phyloP scores from a whole-genome alignment of 2,329 filamentous ascomycete species.

The Cladosporium oxysporum region DNA sequence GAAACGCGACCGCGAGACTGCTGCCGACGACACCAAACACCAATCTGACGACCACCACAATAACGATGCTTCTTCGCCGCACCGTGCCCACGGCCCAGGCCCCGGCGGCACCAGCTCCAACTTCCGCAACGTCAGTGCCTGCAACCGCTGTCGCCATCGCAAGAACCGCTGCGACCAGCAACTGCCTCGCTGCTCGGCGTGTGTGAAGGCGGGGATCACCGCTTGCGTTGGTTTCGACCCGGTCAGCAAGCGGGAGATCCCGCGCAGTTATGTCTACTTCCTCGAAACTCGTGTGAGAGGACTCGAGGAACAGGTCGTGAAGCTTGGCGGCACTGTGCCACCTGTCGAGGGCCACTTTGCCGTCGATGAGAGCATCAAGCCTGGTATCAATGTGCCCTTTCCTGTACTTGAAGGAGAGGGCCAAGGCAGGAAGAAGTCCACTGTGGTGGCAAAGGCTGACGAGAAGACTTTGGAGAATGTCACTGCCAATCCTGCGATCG shows the following conservation, averaged over 20 bases:
- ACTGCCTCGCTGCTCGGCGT: conserved; percentile 85
- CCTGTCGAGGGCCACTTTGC: conserved; percentile 66
- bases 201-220: conserved; percentile 80
- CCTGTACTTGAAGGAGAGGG: conserved; percentile 23
- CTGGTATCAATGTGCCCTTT: conserved; percentile 40
- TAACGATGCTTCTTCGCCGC: neutral
- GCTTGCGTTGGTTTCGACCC: conserved; percentile 95
- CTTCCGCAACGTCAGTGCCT: conserved; percentile 71
- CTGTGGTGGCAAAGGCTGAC: conserved; percentile 8
- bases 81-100: conserved; percentile 13
- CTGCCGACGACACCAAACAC: conserved; percentile 5
- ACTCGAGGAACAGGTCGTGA: conserved; percentile 72
- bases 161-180: conserved; percentile 97
- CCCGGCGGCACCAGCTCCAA: conserved; percentile 38
- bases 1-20: conserved; percentile 17
- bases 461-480: conserved; percentile 1
- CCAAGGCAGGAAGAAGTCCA: conserved; percentile 15
- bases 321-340: conserved; percentile 71
- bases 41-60: neutral
- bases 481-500: conserved; percentile 29
- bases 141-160: conserved; percentile 85
- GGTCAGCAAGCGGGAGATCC: conserved; percentile 94
- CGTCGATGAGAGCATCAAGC: conserved; percentile 40
- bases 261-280: conserved; percentile 86
- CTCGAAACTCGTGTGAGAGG: conserved; percentile 84